These are phyloP conservation scores for Pseudocercospora ulei DNA, from an alignment of 2,329 filamentous ascomycete species.

Conservation along the genomic window DNA sequence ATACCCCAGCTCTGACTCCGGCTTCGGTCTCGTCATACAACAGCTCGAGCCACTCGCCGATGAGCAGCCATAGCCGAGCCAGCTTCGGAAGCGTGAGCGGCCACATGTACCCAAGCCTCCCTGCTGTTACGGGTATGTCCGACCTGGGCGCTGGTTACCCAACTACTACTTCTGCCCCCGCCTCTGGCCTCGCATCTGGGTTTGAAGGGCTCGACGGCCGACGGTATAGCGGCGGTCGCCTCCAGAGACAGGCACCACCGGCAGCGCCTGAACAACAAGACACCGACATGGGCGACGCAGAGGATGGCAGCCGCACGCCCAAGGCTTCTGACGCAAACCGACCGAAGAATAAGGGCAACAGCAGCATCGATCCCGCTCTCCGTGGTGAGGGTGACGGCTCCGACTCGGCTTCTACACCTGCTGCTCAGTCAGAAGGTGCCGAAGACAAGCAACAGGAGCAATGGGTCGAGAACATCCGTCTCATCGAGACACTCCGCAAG, in stretches of 20 bases:
- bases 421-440: constrained; percentile 26
- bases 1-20: constrained; percentile 67
- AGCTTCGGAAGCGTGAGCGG: constrained; percentile 47
- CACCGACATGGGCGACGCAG: constrained; percentile 37
- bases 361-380: constrained; percentile 35
- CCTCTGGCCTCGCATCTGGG: constrained; percentile 58
- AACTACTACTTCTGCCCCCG: constrained; percentile 55
- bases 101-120: constrained; percentile 66
- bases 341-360: constrained; percentile 30
- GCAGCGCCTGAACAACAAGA: constrained; percentile 32
- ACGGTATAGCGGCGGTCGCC: constrained; percentile 52
- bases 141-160: constrained; percentile 49
- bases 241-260: constrained; percentile 46
- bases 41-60: constrained; percentile 62
- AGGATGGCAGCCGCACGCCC: constrained; percentile 34
- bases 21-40: constrained; percentile 67
- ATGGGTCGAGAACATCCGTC: constrained; percentile 57
- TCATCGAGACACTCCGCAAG: constrained; percentile 51
- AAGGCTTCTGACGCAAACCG: constrained; percentile 27
- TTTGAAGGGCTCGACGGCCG: constrained; percentile 53
- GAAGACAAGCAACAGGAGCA: constrained; percentile 44
- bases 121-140: constrained; percentile 58
- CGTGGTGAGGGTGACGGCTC: constrained; percentile 30
- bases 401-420: constrained; percentile 27
- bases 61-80: constrained; percentile 52